A percentile compares a stretch with the other conserved stretches of the same genome.
Conservation (phyloP, 768 basidiomycete genomes). For the Suillus variegatus region DNA sequence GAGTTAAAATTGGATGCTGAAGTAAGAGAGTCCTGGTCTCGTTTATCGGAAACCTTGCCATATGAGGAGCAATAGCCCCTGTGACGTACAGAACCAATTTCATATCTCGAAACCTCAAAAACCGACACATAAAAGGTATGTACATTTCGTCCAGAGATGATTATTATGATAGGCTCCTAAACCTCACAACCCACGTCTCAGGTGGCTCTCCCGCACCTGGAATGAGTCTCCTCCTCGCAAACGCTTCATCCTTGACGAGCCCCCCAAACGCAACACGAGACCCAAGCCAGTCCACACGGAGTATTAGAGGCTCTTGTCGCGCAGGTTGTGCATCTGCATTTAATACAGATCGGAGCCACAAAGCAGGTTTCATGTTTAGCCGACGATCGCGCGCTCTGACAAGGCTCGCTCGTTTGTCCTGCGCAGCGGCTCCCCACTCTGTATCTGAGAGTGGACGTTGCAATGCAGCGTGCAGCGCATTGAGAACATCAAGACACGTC, state of each 20-base stretch:
- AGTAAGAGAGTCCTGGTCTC: not conserved
- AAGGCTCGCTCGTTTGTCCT: conserved; percentile 1
- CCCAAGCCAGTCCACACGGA: conserved; percentile 15
- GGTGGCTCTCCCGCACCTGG: conserved; percentile 6
- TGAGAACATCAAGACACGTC: conserved; percentile 11
- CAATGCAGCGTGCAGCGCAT: conserved; percentile 6
- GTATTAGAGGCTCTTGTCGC: not conserved
- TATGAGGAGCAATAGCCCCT: not conserved
- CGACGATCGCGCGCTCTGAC: conserved; percentile 3
- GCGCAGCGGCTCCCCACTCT: conserved; percentile 9
- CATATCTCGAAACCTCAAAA: not conserved
- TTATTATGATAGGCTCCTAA: not conserved
- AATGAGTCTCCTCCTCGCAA: conserved; percentile 10
- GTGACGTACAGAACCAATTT: not conserved
- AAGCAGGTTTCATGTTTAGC: not conserved
- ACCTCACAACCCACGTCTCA: conserved; percentile 14
- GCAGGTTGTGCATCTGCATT: not conserved
- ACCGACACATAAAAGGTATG: not conserved
- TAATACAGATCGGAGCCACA: not conserved
- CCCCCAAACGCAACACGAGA: conserved; percentile 9
- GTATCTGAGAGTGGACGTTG: conserved; percentile 11
- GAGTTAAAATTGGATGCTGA: not conserved
- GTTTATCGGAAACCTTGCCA: not conserved
- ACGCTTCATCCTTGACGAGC: conserved; percentile 8
- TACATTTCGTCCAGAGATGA: not conserved